phyloP scores from a whole-genome alignment of 1,139 yeast genomes.

The Fermentozyma sake region DNA sequence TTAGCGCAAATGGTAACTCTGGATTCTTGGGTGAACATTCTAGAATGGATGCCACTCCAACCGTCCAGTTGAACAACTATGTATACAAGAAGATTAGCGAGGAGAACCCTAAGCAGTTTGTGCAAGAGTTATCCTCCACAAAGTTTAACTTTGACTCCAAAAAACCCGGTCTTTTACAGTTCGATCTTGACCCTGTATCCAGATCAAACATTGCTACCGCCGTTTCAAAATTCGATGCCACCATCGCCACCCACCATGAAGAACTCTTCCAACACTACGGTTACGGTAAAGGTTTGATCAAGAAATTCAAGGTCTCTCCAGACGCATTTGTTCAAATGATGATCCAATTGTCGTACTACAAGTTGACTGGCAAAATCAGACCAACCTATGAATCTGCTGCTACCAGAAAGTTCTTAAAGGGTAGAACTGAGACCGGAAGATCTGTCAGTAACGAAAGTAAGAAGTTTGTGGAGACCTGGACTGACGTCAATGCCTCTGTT shows the following conservation, averaged over 20 bases:
- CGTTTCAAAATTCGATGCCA: constrained; percentile 47
- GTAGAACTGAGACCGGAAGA: constrained; percentile 96
- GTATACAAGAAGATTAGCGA: constrained; percentile 55
- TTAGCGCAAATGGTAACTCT: constrained; percentile 78
- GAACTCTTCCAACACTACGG: constrained; percentile 69
- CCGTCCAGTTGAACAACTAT: constrained; percentile 80
- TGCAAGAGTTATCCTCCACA: constrained; percentile 20
- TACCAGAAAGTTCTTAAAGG: constrained; percentile 81
- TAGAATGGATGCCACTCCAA: constrained; percentile 97
- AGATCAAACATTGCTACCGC: constrained; percentile 54
- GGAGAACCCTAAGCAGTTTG: constrained; percentile 32
- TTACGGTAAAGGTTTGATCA: constrained; percentile 67
- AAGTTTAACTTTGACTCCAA: constrained; percentile 9
- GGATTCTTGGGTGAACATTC: constrained; percentile 97
- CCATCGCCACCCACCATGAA: constrained; percentile 53
- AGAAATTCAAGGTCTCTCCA: constrained; percentile 66
- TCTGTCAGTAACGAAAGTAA: constrained; percentile 75
- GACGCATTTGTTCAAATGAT: constrained; percentile 76
- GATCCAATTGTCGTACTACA: constrained; percentile 74
- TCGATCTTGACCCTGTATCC: constrained; percentile 52
- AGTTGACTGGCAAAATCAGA: constrained; percentile 72
- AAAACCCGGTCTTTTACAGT: constrained; percentile 23
- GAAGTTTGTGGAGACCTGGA: constrained; percentile 73
- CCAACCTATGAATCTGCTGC: constrained; percentile 98
- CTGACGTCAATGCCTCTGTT: constrained; percentile 48